phyloP scores from a whole-genome alignment of 441 rosid species.

The Populus hybrid region DNA sequence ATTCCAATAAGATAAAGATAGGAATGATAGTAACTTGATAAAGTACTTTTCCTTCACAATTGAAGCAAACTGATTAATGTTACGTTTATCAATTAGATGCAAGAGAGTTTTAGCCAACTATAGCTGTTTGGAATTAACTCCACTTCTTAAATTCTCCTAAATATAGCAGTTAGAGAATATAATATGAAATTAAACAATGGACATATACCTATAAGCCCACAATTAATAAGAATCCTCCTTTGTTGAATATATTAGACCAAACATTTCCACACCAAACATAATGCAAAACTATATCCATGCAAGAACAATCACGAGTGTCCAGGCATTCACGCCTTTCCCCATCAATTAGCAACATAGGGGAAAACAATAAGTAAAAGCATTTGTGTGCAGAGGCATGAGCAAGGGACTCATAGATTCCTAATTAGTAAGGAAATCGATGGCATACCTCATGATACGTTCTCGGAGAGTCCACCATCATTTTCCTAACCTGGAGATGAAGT shows the following conservation, averaged over 20 bases:
- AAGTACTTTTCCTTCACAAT: neutral
- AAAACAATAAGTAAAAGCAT: neutral
- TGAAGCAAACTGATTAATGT: neutral
- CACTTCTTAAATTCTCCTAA: neutral
- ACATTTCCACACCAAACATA: neutral
- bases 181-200: neutral
- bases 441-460: slow-evolving; percentile 92
- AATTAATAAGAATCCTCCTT: neutral
- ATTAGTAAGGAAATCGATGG: slow-evolving; percentile 11
- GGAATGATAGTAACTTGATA: neutral
- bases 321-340: neutral
- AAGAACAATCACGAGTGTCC: neutral
- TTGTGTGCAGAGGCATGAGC: neutral
- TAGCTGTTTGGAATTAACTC: neutral
- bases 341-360: neutral
- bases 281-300: neutral
- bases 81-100: neutral
- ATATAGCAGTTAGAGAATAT: neutral
- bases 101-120: neutral
- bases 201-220: no score
- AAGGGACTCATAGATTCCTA: neutral
- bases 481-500: slow-evolving; percentile 55
- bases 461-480: slow-evolving; percentile 90
- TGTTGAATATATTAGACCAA: neutral
- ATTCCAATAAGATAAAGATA: slow-evolving; percentile 4